Percentiles rank a stretch among this genome's conserved stretches.
These are phyloP conservation scores for Arabis alpina DNA, from an alignment of 345 rosid genomes.

Conservation along the genomic window DNA sequence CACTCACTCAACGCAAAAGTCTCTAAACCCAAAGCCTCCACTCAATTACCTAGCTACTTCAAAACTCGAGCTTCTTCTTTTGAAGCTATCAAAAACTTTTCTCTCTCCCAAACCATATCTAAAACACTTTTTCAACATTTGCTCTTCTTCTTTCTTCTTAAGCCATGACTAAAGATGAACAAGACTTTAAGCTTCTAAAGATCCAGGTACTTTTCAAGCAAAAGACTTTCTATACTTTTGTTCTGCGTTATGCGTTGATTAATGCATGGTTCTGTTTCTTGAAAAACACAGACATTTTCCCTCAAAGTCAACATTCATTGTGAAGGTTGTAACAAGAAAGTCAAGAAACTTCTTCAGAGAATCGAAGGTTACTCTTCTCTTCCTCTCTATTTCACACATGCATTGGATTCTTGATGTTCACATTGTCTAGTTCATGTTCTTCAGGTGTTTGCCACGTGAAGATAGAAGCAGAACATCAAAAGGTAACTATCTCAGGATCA, in stretches of 20 bases:
- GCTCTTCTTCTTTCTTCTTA: conserved; percentile 39
- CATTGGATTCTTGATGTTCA: conserved; percentile 22
- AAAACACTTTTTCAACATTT: not conserved
- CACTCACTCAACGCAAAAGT: conserved; percentile 41
- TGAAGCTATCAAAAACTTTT: not conserved
- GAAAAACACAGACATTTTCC: conserved; percentile 57
- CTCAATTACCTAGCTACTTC: conserved; percentile 28
- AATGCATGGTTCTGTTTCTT: not conserved
- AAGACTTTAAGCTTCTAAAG: conserved; percentile 87
- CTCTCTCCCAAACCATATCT: not conserved
- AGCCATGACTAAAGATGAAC: conserved; percentile 85
- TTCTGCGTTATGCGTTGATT: no score
- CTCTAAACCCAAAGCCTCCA: conserved; percentile 32
- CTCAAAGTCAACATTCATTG: conserved; percentile 85
- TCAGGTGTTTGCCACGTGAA: conserved; percentile 73
- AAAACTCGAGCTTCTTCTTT: conserved; percentile 29
- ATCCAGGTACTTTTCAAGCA: conserved; percentile 58
- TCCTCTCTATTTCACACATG: conserved; percentile 28
- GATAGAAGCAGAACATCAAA: conserved; percentile 78
- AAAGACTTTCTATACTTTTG: not conserved
- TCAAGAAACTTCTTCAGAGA: conserved; percentile 81
- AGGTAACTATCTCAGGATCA: conserved; percentile 70
- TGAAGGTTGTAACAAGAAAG: conserved; percentile 85
- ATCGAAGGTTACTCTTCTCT: conserved; percentile 66
- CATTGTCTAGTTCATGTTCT: conserved; percentile 18